Evolutionary conservation across 129 eudicot species (phyloP), one percentile per base, ranked within the genome.

Genomic region (Artemisia tridentata): DNA sequence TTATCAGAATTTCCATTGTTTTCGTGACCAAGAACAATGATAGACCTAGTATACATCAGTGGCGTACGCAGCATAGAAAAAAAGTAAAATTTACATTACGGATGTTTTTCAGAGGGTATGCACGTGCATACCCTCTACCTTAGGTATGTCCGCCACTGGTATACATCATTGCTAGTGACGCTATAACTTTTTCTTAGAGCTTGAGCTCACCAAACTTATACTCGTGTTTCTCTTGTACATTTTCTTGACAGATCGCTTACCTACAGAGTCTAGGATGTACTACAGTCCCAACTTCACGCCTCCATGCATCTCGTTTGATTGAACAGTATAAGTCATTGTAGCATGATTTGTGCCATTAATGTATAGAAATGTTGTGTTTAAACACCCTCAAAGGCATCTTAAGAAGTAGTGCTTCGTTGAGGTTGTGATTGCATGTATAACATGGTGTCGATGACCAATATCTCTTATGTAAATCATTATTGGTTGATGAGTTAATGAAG

Each of bases 191-290:
- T 47, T 67, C n/a, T 71, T 65, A n/a, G 12, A 46, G 17, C 31
- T 7, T 59, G 31, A 7, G 45, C 65, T 60, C 41, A 60, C 65
- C 5, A 60, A 60, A 60, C 64, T 25, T 41, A 27, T 60, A 60
- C 65, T 25, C 18, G 10, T 43, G 50, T 63, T 20, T 78, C 13
- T 49, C 27, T 13, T 29, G 47, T 68, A 19, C 48, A 34, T n/a
- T 61, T 5, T 63, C 62, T 34, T 34, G 31, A 54, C 92, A 93
- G 99, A 87, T 90, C 25, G 84, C 82, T 2, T 90, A 87, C 73
- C 74, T 93, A 65, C 95, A 83, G 59, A 85, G 58, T 70, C 84
- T 93, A 67, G 98, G 98, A 58, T 93, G 98, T 88, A 93, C 97
- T 3, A 78, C 83, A 10, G 83, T 80, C 57, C 99, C 99, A 60